Percentiles rank a stretch among this genome's conserved stretches.
Evolutionary conservation across 1,284 basidiomycete species (phyloP).

Genomic region (Irpex sp.): DNA sequence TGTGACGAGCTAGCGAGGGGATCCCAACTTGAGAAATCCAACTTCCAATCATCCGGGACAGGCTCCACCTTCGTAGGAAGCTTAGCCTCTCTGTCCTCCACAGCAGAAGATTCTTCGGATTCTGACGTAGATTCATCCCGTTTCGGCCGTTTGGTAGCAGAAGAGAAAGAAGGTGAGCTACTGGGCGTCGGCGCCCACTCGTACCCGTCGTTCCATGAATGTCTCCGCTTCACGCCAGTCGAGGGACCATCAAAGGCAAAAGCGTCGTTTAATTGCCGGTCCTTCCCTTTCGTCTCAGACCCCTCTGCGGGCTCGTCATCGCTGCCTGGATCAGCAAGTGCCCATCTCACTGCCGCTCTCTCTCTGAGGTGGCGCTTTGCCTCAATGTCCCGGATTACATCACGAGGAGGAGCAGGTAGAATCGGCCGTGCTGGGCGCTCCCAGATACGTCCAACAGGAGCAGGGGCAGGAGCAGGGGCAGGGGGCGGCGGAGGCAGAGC

Average conservation of each 20-base stretch:
- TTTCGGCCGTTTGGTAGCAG: not conserved
- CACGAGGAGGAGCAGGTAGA: not conserved
- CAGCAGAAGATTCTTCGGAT: not conserved
- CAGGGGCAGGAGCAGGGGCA: not conserved
- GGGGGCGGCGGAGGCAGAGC: not conserved
- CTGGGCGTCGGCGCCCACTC: not conserved
- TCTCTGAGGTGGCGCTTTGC: too few species aligned
- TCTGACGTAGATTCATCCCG: not conserved
- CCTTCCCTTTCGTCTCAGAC: conserved; percentile 9
- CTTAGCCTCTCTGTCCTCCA: not conserved
- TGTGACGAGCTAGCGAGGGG: not conserved
- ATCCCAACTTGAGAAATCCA: conserved; percentile 9
- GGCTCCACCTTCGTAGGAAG: not conserved
- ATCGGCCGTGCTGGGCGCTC: not conserved
- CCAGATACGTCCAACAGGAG: too few species aligned
- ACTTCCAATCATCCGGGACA: conserved; percentile 1
- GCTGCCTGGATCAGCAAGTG: not conserved
- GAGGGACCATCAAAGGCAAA: not conserved
- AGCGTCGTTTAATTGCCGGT: not conserved
- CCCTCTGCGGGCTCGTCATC: not conserved
- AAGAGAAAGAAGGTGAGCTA: not conserved
- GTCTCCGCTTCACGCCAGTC: conserved; percentile 1
- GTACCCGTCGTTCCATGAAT: not conserved
- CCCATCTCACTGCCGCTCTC: not conserved
- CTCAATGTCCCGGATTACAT: not conserved